Percentiles rank a stretch among this genome's conserved stretches.
phyloP scores from a whole-genome alignment of 768 basidiomycete species.

The Paxillus rubicundulus region DNA sequence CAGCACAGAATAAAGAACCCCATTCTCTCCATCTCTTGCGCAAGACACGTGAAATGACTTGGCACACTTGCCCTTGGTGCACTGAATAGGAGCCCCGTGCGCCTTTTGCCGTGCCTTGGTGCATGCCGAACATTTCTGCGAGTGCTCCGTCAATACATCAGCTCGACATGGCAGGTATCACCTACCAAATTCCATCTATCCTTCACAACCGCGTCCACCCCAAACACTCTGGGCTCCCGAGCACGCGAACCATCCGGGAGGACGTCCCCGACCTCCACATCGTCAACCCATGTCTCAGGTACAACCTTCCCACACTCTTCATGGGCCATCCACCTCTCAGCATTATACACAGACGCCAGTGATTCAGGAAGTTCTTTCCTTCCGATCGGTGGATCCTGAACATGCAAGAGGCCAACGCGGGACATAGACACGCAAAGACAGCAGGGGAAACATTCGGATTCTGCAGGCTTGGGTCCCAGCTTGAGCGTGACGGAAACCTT shows the following conservation, averaged over 20 bases:
- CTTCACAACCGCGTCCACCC: slow-evolving; percentile 84
- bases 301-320: slow-evolving; percentile 75
- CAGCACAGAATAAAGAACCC: slow-evolving; percentile 59
- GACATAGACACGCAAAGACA: slow-evolving; percentile 62
- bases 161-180: neutral
- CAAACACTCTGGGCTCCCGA: slow-evolving; percentile 64
- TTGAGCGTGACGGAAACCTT: slow-evolving; percentile 63
- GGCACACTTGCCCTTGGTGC: slow-evolving; percentile 90
- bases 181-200: slow-evolving; percentile 92
- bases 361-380: slow-evolving; percentile 51
- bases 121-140: slow-evolving; percentile 90
- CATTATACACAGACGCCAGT: slow-evolving; percentile 18
- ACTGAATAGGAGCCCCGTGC: slow-evolving; percentile 86
- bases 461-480: slow-evolving; percentile 59
- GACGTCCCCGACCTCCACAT: slow-evolving; percentile 41
- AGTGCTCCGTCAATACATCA: neutral
- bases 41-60: slow-evolving; percentile 94
- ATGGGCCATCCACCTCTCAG: slow-evolving; percentile 70
- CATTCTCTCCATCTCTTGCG: slow-evolving; percentile 54
- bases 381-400: slow-evolving; percentile 63
- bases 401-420: slow-evolving; percentile 55
- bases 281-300: slow-evolving; percentile 92
- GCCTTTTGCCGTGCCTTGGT: slow-evolving; percentile 60
- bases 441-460: slow-evolving; percentile 59
- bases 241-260: slow-evolving; percentile 30